These are phyloP conservation scores for Ceratocystis ficicola DNA, from an alignment of 2,329 filamentous ascomycete genomes.

Conservation along the genomic window DNA sequence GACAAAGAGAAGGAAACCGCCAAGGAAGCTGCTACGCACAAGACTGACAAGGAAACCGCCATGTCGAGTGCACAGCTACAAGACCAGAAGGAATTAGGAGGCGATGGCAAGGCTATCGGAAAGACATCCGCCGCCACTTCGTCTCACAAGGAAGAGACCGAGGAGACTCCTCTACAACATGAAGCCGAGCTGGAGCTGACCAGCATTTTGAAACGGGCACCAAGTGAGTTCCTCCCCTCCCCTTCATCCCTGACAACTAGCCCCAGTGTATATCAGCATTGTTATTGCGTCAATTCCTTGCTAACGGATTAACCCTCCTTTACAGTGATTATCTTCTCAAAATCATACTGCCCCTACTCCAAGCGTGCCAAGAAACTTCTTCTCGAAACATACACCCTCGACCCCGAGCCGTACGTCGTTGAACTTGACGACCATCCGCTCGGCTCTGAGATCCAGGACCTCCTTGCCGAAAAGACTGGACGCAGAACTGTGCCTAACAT, in stretches of 20 bases:
- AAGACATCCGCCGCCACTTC: slow-evolving; percentile 14
- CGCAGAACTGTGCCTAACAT: slow-evolving; percentile 85
- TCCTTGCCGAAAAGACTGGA: slow-evolving; percentile 60
- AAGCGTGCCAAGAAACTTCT: slow-evolving; percentile 75
- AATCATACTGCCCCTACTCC: slow-evolving; percentile 81
- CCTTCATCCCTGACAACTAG: background rate
- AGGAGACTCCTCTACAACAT: slow-evolving; percentile 46
- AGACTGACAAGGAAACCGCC: slow-evolving; percentile 30
- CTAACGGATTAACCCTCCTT: background rate
- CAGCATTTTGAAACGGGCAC: slow-evolving; percentile 67
- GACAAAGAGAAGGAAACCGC: slow-evolving; percentile 37
- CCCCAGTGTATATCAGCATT: background rate
- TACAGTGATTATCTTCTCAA: slow-evolving; percentile 87
- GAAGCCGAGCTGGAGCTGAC: slow-evolving; percentile 62
- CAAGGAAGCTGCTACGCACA: slow-evolving; percentile 26
- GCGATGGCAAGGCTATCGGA: slow-evolving; percentile 4
- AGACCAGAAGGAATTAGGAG: slow-evolving; percentile 52
- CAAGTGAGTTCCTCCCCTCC: slow-evolving; percentile 45
- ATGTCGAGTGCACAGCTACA: slow-evolving; percentile 49
- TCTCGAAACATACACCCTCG: slow-evolving; percentile 71
- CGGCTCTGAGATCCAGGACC: slow-evolving; percentile 58
- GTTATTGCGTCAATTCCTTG: background rate
- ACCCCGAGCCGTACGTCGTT: slow-evolving; percentile 72
- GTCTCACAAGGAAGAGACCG: slow-evolving; percentile 25
- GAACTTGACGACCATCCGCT: slow-evolving; percentile 77